Percentiles rank a stretch among this genome's conserved stretches.
phyloP scores from a whole-genome alignment of 768 basidiomycete genomes.

The Mycena alexandri region DNA sequence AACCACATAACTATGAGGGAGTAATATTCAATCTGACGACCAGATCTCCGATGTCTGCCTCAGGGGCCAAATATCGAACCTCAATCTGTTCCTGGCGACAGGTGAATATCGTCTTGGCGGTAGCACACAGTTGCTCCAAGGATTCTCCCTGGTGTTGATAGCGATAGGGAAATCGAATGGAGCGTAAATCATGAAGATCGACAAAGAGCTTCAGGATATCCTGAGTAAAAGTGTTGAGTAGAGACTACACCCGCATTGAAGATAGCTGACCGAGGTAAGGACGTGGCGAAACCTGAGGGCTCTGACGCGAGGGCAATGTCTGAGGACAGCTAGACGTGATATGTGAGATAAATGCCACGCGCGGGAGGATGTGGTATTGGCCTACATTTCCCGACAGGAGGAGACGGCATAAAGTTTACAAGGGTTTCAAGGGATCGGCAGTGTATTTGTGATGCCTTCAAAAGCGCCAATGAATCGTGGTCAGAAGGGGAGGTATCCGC shows the following conservation, averaged over 20 bases:
- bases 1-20: not conserved
- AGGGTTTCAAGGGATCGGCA: slow-evolving; percentile 17
- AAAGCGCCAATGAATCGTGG: not conserved
- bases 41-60: not conserved
- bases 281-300: slow-evolving; percentile 7
- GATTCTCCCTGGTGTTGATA: slow-evolving; percentile 3
- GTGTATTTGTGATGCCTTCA: slow-evolving; percentile 3
- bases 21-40: not conserved
- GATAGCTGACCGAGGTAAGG: slow-evolving; percentile 3
- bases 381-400: slow-evolving; percentile 6
- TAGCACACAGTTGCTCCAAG: not conserved
- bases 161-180: slow-evolving; percentile 10
- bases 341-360: not conserved
- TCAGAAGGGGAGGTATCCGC: slow-evolving; percentile 11
- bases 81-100: not conserved
- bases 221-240: not conserved
- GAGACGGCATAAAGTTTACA: slow-evolving; percentile 16
- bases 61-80: not conserved
- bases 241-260: not conserved
- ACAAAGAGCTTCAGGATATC: slow-evolving; percentile 1
- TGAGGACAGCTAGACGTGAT: not conserved
- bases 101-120: not conserved
- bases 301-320: slow-evolving; percentile 1
- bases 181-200: slow-evolving; percentile 4
- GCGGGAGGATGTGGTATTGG: not conserved